phyloP scores from a whole-genome alignment of 2,329 filamentous ascomycete genomes.

The Calonectria honghensis region DNA sequence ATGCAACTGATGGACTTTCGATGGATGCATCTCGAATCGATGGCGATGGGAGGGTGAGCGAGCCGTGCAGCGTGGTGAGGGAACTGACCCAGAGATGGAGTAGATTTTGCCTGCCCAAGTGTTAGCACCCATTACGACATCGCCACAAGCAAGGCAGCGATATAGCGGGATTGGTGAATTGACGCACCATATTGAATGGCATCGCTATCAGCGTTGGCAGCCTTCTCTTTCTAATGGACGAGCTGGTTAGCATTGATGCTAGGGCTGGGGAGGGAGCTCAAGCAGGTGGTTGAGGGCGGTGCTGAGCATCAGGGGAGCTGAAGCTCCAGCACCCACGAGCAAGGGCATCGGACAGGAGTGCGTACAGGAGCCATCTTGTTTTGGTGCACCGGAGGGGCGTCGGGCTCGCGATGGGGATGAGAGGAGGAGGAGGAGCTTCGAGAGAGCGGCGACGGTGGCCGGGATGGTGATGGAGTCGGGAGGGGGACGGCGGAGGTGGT shows the following conservation, averaged over 20 bases:
- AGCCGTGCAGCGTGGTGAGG: conserved; percentile 19
- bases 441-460: conserved; percentile 56
- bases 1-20: conserved; percentile 30
- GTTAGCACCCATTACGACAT: conserved; percentile 53
- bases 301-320: conserved; percentile 29
- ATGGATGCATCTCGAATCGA: conserved; percentile 32
- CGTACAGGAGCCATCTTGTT: conserved; percentile 75
- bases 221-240: conserved; percentile 50
- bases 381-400: conserved; percentile 56
- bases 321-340: conserved; percentile 18
- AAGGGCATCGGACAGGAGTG: conserved; percentile 45
- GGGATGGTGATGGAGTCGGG: conserved; percentile 56
- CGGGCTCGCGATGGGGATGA: conserved; percentile 49
- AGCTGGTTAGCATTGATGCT: conserved; percentile 45
- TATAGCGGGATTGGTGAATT: conserved; percentile 20
- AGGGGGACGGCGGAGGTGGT: conserved; percentile 57
- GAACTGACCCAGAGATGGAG: conserved; percentile 77
- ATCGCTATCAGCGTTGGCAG: conserved; percentile 61
- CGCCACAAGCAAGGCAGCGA: conserved; percentile 30
- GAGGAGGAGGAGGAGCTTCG: conserved; percentile 52
- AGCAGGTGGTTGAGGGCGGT: conserved; percentile 4
- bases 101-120: conserved; percentile 73
- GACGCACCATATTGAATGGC: conserved; percentile 63
- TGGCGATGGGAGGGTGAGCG: conserved; percentile 25
- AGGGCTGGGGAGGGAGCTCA: conserved; percentile 38